phyloP scores from a whole-genome alignment of 768 basidiomycete species.

The Jaapia argillacea region DNA sequence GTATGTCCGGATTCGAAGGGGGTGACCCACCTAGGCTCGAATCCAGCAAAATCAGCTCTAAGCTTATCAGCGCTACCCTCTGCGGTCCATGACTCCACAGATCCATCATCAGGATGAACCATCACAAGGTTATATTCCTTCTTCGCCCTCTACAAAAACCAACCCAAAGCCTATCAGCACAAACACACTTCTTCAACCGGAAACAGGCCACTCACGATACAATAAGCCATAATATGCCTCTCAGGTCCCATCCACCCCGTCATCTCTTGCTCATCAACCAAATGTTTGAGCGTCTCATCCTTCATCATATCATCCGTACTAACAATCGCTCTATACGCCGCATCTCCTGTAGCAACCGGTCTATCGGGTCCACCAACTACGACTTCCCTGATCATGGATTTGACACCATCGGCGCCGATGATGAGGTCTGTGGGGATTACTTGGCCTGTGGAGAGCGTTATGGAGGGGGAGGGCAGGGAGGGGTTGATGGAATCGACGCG shows the following conservation, averaged over 20 bases:
- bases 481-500: constrained; percentile 7
- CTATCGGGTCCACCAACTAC: constrained; percentile 32
- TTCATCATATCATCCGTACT: constrained; percentile 22
- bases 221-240: constrained; percentile 7
- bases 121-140: constrained; percentile 27
- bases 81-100: constrained; percentile 31
- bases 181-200: neutral
- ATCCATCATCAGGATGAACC: constrained; percentile 27
- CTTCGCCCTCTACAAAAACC: constrained; percentile 19
- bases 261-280: constrained; percentile 8
- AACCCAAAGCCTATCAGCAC: too few relatives aligned
- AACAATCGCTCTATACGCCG: constrained; percentile 49
- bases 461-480: constrained; percentile 19
- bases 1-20: too few relatives aligned
- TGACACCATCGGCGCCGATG: constrained; percentile 33
- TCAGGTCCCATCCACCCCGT: constrained; percentile 8
- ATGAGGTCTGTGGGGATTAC: constrained; percentile 26
- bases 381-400: constrained; percentile 38
- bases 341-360: constrained; percentile 45
- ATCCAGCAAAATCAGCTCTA: constrained; percentile 29
- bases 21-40: constrained; percentile 29
- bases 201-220: constrained; percentile 11
- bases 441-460: constrained; percentile 25
- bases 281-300: constrained; percentile 3
- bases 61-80: constrained; percentile 33